A percentile compares a stretch with the other conserved stretches of the same genome.
Evolutionary conservation across 2,329 filamentous ascomycete species (phyloP).

Genomic region (Fusarium nisikadoi): DNA sequence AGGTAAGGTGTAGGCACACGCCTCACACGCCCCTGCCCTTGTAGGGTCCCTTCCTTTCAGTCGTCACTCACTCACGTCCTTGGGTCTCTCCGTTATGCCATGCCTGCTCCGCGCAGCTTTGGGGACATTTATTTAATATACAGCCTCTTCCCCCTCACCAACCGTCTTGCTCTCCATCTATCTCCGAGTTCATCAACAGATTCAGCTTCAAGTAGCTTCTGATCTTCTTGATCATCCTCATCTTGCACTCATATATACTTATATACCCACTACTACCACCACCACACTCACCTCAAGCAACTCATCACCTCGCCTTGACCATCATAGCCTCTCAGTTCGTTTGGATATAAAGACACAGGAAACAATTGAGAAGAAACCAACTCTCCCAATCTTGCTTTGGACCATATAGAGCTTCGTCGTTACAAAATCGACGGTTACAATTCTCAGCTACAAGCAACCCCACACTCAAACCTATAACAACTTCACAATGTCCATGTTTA

Average conservation of each 20-base stretch:
- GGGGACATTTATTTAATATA: constrained; percentile 50
- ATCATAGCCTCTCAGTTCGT: constrained; percentile 24
- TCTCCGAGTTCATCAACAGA: constrained; percentile 36
- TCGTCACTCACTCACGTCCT: constrained; percentile 31
- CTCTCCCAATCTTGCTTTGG: constrained; percentile 21
- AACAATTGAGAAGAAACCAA: constrained; percentile 22
- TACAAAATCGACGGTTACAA: constrained; percentile 20
- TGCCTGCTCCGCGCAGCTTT: constrained; percentile 36
- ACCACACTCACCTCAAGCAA: constrained; percentile 24
- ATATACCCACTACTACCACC: constrained; percentile 13
- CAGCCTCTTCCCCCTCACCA: constrained; percentile 46
- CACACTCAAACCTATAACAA: constrained; percentile 18
- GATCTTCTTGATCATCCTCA: constrained; percentile 27
- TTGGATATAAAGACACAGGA: constrained; percentile 24
- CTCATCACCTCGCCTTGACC: constrained; percentile 1
- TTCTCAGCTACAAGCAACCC: constrained; percentile 13
- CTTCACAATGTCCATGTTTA: constrained; percentile 51
- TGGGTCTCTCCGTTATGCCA: constrained; percentile 13
- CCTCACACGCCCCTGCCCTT: constrained; percentile 7
- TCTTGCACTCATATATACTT: constrained; percentile 15
- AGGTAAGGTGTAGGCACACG: neutral
- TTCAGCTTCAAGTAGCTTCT: constrained; percentile 29
- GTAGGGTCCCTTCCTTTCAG: constrained; percentile 13
- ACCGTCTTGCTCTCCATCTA: constrained; percentile 35
- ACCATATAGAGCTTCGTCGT: constrained; percentile 29